A percentile compares a stretch with the other conserved stretches of the same genome.
phyloP scores from a whole-genome alignment of 75 land plant species.

The Cupressus sempervirens region DNA sequence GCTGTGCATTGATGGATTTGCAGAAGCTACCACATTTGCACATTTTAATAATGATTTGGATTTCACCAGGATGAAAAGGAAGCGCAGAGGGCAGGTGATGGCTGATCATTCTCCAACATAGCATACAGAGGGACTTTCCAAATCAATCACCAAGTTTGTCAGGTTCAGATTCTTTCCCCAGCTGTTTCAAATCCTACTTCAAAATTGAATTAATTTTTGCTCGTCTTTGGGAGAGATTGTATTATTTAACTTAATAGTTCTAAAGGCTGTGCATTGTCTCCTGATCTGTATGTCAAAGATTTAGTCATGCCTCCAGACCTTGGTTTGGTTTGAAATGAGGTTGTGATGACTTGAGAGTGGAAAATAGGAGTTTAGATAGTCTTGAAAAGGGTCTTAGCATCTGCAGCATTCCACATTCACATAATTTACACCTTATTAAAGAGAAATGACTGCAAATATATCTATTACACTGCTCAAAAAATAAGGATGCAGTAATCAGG shows the following conservation, averaged over 20 bases:
- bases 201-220: neutral
- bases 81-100: slow-evolving; percentile 29
- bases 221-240: neutral
- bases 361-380: neutral
- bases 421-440: neutral
- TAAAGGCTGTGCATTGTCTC: neutral
- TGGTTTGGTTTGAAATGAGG: neutral
- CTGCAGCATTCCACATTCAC: neutral
- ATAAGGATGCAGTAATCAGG: neutral
- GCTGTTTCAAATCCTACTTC: neutral
- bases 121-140: slow-evolving; percentile 48
- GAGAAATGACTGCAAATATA: neutral
- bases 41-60: slow-evolving; percentile 35
- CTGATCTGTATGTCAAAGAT: neutral
- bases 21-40: slow-evolving; percentile 59
- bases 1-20: slow-evolving; percentile 3
- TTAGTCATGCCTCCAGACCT: neutral
- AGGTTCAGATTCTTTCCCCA: neutral
- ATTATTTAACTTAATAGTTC: too few species aligned
- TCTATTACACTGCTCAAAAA: neutral
- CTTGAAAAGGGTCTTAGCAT: neutral
- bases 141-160: neutral
- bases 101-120: slow-evolving; percentile 24
- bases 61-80: slow-evolving; percentile 42
- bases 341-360: neutral